Conservation (phyloP, 2,329 filamentous ascomycete species). For the Talaromyces amestolkiae region DNA sequence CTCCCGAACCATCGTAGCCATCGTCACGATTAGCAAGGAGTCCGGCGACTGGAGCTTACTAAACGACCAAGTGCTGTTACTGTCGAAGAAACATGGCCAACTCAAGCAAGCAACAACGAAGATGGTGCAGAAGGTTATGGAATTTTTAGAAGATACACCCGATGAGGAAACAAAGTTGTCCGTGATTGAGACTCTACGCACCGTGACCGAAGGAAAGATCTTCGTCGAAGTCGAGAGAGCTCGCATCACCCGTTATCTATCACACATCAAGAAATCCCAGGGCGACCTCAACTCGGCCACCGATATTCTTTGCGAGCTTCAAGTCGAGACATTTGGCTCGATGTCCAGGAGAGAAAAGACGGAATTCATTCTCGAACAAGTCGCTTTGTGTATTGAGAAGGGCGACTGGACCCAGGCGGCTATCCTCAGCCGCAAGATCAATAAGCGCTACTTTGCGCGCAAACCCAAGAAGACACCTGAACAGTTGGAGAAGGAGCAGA, state of each 20-base stretch:
- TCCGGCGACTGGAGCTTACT: conserved; percentile 88
- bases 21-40: conserved; percentile 93
- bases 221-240: conserved; percentile 98
- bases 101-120: conserved; percentile 98
- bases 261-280: conserved; percentile 95
- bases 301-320: conserved; percentile 92
- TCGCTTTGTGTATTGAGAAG: conserved; percentile 89
- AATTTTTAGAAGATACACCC: conserved; percentile 82
- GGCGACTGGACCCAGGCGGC: conserved; percentile 94
- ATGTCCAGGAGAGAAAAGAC: conserved; percentile 98
- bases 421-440: conserved; percentile 94
- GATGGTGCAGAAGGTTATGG: conserved; percentile 97
- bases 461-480: conserved; percentile 88
- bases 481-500: conserved; percentile 85
- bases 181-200: conserved; percentile 90
- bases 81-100: conserved; percentile 99
- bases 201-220: conserved; percentile 98
- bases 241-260: conserved; percentile 89
- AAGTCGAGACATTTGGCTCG: conserved; percentile 97
- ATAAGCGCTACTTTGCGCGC: conserved; percentile 84
- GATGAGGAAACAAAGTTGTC: conserved; percentile 83
- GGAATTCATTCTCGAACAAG: conserved; percentile 95
- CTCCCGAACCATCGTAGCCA: conserved; percentile 78
- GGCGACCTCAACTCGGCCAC: conserved; percentile 86
- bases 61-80: conserved; percentile 91